phyloP scores from a whole-genome alignment of 176 grass and related monocot genomes.

The Coix lacrymajobi region DNA sequence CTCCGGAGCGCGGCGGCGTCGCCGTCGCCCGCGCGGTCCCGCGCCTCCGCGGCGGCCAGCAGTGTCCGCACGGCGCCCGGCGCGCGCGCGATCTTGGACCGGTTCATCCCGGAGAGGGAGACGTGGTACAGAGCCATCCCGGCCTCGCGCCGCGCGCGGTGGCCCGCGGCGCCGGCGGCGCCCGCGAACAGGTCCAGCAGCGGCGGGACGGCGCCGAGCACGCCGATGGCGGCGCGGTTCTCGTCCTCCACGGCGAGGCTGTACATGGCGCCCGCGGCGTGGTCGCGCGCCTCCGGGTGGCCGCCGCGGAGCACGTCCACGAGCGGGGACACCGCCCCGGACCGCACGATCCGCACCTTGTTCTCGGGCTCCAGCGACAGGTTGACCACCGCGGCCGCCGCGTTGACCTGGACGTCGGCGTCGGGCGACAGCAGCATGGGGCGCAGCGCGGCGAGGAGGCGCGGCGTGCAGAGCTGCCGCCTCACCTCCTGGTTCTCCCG shows the following conservation, averaged over 20 bases:
- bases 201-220: conserved; percentile 76
- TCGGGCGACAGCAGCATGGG: conserved; percentile 64
- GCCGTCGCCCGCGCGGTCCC: conserved; percentile 7
- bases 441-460: conserved; percentile 60
- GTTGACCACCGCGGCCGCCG: conserved; percentile 66
- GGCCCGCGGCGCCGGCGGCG: neutral
- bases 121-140: conserved; percentile 89
- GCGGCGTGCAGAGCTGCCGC: conserved; percentile 59
- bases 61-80: conserved; percentile 56
- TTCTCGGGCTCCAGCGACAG: conserved; percentile 77
- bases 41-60: conserved; percentile 32
- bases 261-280: conserved; percentile 81
- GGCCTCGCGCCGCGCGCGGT: conserved; percentile 66
- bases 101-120: conserved; percentile 69
- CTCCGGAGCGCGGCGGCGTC: conserved; percentile 43
- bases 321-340: conserved; percentile 66
- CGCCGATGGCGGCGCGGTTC: conserved; percentile 79
- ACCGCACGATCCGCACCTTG: conserved; percentile 74
- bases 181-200: conserved; percentile 61
- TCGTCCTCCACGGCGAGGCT: conserved; percentile 83
- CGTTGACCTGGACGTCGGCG: conserved; percentile 61
- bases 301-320: conserved; percentile 59
- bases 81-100: conserved; percentile 64
- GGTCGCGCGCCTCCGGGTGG: conserved; percentile 65
- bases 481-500: conserved; percentile 52